Conservation (phyloP, 2,329 filamentous ascomycete species). For the Pseudogymnoascus sp. region DNA sequence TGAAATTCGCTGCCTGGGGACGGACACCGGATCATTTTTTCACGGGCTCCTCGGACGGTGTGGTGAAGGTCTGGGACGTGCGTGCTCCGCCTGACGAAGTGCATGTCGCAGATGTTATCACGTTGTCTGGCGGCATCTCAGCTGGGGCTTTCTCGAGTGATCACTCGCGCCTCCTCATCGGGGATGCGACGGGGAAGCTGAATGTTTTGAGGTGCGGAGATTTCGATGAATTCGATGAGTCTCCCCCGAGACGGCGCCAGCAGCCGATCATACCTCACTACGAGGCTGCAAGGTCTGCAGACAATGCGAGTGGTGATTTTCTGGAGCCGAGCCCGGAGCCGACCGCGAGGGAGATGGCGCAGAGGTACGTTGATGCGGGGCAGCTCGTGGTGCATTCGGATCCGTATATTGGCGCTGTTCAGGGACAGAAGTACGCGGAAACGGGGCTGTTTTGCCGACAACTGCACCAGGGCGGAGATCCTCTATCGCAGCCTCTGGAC, state of each 20-base stretch:
- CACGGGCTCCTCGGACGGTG: slow-evolving; percentile 55
- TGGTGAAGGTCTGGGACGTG: slow-evolving; percentile 57
- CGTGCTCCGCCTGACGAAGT: slow-evolving; percentile 35
- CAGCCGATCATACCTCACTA: slow-evolving; percentile 42
- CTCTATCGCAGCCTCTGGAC: background rate
- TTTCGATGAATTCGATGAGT: slow-evolving; percentile 24
- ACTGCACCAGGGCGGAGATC: slow-evolving; percentile 40
- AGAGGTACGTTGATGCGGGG: slow-evolving; percentile 32
- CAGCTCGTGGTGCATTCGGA: slow-evolving; percentile 39
- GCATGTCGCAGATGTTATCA: slow-evolving; percentile 46
- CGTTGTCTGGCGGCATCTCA: slow-evolving; percentile 48
- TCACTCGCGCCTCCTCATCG: slow-evolving; percentile 46
- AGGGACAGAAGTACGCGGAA: slow-evolving; percentile 46
- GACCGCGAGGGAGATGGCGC: slow-evolving; percentile 25
- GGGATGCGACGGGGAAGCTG: slow-evolving; percentile 54
- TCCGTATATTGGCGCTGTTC: slow-evolving; percentile 45
- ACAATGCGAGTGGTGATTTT: background rate
- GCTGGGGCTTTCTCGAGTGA: slow-evolving; percentile 53
- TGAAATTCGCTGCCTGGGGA: slow-evolving; percentile 58
- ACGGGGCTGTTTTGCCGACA: slow-evolving; percentile 39
- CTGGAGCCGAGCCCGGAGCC: slow-evolving; percentile 15
- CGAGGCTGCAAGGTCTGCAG: background rate
- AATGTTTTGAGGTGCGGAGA: slow-evolving; percentile 46
- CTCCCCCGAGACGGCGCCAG: slow-evolving; percentile 35
- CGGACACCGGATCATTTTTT: slow-evolving; percentile 50